These are phyloP conservation scores for Hymenoscyphus linearis DNA, from an alignment of 2,329 filamentous ascomycete genomes.

Conservation along the genomic window DNA sequence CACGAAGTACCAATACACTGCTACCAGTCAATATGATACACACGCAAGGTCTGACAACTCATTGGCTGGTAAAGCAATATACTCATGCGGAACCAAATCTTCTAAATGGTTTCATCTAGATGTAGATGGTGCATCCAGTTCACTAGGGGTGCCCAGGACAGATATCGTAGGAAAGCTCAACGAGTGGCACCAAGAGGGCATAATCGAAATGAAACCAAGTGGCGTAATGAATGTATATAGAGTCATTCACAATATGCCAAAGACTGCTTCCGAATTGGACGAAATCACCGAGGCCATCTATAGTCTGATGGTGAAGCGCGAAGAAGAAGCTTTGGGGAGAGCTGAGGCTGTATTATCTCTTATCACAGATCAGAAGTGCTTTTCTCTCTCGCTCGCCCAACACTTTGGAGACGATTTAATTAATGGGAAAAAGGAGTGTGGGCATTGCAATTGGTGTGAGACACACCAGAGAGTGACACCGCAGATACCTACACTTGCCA, in stretches of 20 bases:
- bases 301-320: constrained; percentile 44
- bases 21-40: constrained; percentile 31
- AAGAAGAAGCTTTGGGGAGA: constrained; percentile 48
- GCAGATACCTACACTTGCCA: constrained; percentile 35
- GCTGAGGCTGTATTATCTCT: constrained; percentile 47
- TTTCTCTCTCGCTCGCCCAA: constrained; percentile 45
- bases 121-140: constrained; percentile 36
- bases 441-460: constrained; percentile 48
- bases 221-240: constrained; percentile 51
- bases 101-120: constrained; percentile 44
- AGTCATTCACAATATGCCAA: constrained; percentile 43
- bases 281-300: constrained; percentile 44
- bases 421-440: constrained; percentile 41
- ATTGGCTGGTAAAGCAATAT: constrained; percentile 41
- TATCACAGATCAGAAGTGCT: constrained; percentile 47
- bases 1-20: constrained; percentile 47
- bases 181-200: constrained; percentile 43
- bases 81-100: constrained; percentile 36
- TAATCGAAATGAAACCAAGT: constrained; percentile 46
- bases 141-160: constrained; percentile 34
- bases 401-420: constrained; percentile 54
- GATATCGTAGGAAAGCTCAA: constrained; percentile 52
- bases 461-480: constrained; percentile 36
- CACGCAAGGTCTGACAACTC: constrained; percentile 36
- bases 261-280: constrained; percentile 37